Evolutionary conservation across 2,329 filamentous ascomycete species (phyloP).

Genomic region (Apiospora phragmitis): DNA sequence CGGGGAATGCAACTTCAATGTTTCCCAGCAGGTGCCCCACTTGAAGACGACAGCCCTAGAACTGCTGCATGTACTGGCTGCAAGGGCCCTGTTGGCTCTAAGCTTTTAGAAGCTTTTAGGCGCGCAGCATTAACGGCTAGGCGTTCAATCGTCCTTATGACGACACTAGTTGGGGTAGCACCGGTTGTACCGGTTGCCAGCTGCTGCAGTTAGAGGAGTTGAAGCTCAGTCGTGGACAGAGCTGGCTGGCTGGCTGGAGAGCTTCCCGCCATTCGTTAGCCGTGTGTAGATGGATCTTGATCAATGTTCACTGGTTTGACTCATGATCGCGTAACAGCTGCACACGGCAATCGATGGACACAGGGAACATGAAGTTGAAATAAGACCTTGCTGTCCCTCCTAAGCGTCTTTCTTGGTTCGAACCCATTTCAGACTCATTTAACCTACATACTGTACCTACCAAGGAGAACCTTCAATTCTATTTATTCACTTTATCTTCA

Average conservation of each 20-base stretch:
- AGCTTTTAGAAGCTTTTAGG: constrained; percentile 7
- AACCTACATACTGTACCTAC: neutral
- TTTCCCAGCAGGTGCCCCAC: neutral
- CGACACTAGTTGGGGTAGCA: constrained; percentile 1
- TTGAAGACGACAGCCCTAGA: neutral
- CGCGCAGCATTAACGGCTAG: neutral
- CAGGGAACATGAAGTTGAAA: neutral
- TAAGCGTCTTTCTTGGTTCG: neutral
- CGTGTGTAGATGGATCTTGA: neutral
- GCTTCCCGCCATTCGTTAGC: neutral
- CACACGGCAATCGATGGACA: neutral
- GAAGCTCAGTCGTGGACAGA: neutral
- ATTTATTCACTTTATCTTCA: neutral
- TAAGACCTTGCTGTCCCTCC: neutral
- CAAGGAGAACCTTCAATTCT: neutral
- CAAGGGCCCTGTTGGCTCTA: neutral
- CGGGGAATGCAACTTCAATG: neutral
- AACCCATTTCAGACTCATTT: neutral
- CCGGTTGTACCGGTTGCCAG: neutral
- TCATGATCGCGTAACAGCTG: neutral
- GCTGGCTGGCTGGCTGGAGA: constrained; percentile 5
- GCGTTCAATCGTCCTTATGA: neutral
- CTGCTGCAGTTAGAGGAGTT: neutral
- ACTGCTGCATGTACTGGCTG: neutral
- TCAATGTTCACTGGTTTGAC: neutral